Base-by-base conservation (phyloP, 2,329 filamentous ascomycete species). In the Catunica adiposa region DNA sequence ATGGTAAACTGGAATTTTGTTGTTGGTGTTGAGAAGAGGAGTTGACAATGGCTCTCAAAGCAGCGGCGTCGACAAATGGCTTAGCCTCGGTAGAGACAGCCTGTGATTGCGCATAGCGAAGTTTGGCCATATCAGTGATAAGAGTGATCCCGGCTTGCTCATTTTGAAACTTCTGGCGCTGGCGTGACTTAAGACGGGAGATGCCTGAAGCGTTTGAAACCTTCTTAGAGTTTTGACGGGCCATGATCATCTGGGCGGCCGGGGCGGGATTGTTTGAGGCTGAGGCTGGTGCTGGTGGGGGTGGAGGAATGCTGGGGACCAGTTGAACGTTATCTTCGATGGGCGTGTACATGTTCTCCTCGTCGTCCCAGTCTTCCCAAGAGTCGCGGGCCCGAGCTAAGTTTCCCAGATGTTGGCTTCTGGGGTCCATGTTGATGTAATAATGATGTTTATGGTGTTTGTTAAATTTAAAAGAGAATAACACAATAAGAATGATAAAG, bases 81-180 rank as follows among this genome's bases (percentile, higher is more conserved):
- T 54, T 52, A 11, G 55, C 46, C 51, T 59, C 9, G 17, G 17
- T 31, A n/a, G 7, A 11, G 11, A n/a, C 26, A 5, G 42, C 34
- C 22, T 46, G 22, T 20, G 23, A 15, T 11, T 56, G 54, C 1
- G 1, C 64, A 61, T 6, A 63, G 25, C 69, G 77, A 64, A 72
- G 71, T 59, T 66, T 70, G 59, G 78, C 70, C 71, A 86, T 82
- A 63, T 82, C 82, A 1, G 84, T 89, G 60, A 86, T 79, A 20
- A 88, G 66, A 60, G 72, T 82, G 63, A 86, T 84, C 11, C 80
- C 80, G 7, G 77, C 77, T 66, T 75, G 73, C 56, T 74, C 72
- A 65, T 82, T 78, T 63, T 81, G 72, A 22, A 73, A 72, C 62
- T 77, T 78, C 62, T 84, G 80, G 54, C 80, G 73, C 29, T 75